Conservation (phyloP, 2,329 filamentous ascomycete species). For the Pseudogymnoascus sp. region DNA sequence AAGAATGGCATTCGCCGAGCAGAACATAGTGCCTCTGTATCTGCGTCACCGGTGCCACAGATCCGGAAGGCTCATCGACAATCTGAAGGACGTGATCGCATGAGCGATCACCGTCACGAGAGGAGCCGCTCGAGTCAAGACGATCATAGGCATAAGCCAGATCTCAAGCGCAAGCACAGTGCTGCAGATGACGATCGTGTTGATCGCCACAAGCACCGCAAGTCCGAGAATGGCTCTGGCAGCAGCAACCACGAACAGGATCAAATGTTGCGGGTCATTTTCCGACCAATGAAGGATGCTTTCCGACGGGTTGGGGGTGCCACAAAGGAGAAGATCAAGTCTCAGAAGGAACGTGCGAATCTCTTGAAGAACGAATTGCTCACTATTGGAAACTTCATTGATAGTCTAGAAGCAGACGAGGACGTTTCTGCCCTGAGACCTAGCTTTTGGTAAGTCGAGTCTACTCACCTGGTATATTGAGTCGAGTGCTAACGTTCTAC, state of each 20-base stretch:
- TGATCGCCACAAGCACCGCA: slow-evolving; percentile 44
- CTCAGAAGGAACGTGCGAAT: slow-evolving; percentile 51
- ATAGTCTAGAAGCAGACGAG: slow-evolving; percentile 29
- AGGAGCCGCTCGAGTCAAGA: slow-evolving; percentile 19
- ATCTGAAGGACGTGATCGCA: slow-evolving; percentile 38
- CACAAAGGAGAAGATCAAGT: slow-evolving; percentile 53
- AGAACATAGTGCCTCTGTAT: slow-evolving; percentile 50
- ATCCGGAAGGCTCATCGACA: slow-evolving; percentile 34
- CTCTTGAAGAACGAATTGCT: slow-evolving; percentile 53
- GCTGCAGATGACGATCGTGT: slow-evolving; percentile 42
- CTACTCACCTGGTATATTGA: background rate
- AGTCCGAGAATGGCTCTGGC: slow-evolving; percentile 39
- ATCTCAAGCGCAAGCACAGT: slow-evolving; percentile 54
- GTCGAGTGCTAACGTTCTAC: background rate
- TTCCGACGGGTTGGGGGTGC: slow-evolving; percentile 51
- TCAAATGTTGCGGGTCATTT: slow-evolving; percentile 35
- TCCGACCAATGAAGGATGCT: slow-evolving; percentile 52
- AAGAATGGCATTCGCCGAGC: slow-evolving; percentile 58
- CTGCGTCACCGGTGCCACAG: slow-evolving; percentile 62
- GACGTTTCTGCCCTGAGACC: slow-evolving; percentile 22
- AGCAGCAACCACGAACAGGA: slow-evolving; percentile 26
- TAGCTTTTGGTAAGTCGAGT: slow-evolving; percentile 26
- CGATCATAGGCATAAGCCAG: slow-evolving; percentile 27
- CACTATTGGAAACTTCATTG: slow-evolving; percentile 54
- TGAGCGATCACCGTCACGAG: slow-evolving; percentile 35